Conservation (phyloP, 106 monocot species). For the Iris macrosiphon region DNA sequence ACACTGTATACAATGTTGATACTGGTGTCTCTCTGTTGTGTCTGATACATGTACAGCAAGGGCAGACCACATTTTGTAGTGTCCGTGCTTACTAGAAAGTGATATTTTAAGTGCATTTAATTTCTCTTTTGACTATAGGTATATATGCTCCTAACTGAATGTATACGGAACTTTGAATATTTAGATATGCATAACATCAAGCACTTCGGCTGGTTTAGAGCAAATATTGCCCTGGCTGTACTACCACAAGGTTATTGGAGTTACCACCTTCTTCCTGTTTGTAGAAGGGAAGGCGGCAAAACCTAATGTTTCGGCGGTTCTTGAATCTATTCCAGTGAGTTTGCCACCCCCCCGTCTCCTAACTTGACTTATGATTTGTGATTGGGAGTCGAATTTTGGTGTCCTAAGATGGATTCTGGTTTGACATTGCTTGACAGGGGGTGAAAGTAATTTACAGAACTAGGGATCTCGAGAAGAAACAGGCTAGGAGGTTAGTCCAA, state of each 20-base stretch:
- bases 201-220: slow-evolving; percentile 86
- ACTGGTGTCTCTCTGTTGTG: too few species aligned
- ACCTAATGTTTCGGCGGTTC: slow-evolving; percentile 50
- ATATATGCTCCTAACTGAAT: background rate
- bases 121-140: background rate
- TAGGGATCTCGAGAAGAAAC: slow-evolving; percentile 78
- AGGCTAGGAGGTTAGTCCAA: slow-evolving; percentile 64
- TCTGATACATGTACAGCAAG: too few species aligned
- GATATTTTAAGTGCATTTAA: too few species aligned
- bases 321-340: slow-evolving; percentile 85
- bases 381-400: background rate
- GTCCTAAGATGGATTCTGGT: background rate
- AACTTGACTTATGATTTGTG: background rate
- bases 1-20: too few species aligned
- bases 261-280: slow-evolving; percentile 73
- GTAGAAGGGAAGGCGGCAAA: slow-evolving; percentile 95
- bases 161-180: background rate
- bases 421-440: slow-evolving; percentile 45
- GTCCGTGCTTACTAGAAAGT: too few species aligned
- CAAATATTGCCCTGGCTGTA: slow-evolving; percentile 97
- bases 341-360: too few species aligned
- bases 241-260: slow-evolving; percentile 87
- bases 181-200: slow-evolving; percentile 88
- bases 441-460: slow-evolving; percentile 86
- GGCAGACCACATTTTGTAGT: too few species aligned